phyloP scores from a whole-genome alignment of 208 protist genomes.

The Leishmania turanica region DNA sequence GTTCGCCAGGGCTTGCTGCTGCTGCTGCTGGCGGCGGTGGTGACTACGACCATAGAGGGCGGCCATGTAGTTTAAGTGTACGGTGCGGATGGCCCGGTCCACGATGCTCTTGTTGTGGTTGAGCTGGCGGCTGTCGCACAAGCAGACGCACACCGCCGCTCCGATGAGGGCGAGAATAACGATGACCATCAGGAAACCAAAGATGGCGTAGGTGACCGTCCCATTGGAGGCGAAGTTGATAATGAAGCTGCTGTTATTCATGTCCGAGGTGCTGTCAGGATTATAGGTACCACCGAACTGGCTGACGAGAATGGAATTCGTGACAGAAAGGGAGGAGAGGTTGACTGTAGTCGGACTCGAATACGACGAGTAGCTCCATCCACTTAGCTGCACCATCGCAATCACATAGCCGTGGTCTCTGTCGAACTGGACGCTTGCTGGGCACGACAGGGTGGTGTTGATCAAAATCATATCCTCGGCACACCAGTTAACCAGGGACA shows the following conservation, averaged over 20 bases:
- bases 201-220: constrained; percentile 13
- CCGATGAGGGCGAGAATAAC: constrained; percentile 11
- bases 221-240: constrained; percentile 10
- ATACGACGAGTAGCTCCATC: not conserved
- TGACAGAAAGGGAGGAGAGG: constrained; percentile 3
- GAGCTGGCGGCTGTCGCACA: constrained; percentile 10
- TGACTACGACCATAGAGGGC: not conserved
- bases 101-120: constrained; percentile 23
- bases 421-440: too few species aligned
- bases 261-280: not conserved
- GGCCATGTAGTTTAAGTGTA: constrained; percentile 6
- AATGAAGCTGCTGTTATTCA: not conserved
- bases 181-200: constrained; percentile 16
- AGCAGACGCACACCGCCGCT: constrained; percentile 18
- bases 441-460: constrained; percentile 22
- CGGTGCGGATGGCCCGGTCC: constrained; percentile 17
- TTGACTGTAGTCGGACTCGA: not conserved
- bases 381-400: constrained; percentile 18
- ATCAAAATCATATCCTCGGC: not conserved
- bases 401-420: constrained; percentile 11
- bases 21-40: not conserved
- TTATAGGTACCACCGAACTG: constrained; percentile 10
- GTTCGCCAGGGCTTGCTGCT: not conserved
- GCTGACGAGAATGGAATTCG: not conserved
- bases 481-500: constrained; percentile 25